Evolutionary conservation across 805 yeast species (phyloP).

Genomic region (Metschnikowia drakensbergensis): DNA sequence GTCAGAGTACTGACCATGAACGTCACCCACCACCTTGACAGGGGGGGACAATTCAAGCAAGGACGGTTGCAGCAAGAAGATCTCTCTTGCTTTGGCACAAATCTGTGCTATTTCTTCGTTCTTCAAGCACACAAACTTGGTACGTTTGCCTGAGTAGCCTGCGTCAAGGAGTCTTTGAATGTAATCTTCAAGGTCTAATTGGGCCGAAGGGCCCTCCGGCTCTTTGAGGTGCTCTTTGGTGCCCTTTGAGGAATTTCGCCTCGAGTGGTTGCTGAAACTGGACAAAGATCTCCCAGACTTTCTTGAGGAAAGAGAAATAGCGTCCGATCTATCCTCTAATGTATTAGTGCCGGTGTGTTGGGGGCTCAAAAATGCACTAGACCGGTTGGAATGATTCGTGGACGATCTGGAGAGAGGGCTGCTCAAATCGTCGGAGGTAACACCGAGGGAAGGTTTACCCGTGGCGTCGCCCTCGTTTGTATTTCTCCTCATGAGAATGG

Average conservation of each 20-base stretch:
- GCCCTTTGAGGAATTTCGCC: constrained; percentile 14
- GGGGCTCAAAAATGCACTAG: constrained; percentile 15
- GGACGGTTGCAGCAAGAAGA: constrained; percentile 86
- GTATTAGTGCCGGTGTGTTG: constrained; percentile 17
- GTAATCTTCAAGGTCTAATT: constrained; percentile 70
- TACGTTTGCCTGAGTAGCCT: constrained; percentile 92
- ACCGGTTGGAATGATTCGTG: constrained; percentile 16
- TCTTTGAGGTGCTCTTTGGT: constrained; percentile 9
- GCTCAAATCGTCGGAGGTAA: constrained; percentile 15
- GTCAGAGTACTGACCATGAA: constrained; percentile 95
- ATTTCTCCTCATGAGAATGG: constrained; percentile 58
- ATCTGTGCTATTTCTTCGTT: constrained; percentile 77
- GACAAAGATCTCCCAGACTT: constrained; percentile 18
- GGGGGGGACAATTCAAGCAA: constrained; percentile 82
- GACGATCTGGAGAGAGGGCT: constrained; percentile 21
- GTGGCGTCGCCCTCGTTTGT: constrained; percentile 33
- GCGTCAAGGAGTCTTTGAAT: constrained; percentile 92
- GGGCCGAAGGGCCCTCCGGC: constrained; percentile 1
- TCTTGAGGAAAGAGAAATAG: constrained; percentile 16
- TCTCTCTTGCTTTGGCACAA: constrained; percentile 84
- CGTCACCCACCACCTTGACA: constrained; percentile 87
- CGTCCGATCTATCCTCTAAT: constrained; percentile 17
- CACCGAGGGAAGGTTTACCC: constrained; percentile 8
- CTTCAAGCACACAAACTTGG: constrained; percentile 83
- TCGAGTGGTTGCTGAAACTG: constrained; percentile 11